Base-by-base conservation (phyloP, 2,329 filamentous ascomycete genomes). In the Fusarium clavum region DNA sequence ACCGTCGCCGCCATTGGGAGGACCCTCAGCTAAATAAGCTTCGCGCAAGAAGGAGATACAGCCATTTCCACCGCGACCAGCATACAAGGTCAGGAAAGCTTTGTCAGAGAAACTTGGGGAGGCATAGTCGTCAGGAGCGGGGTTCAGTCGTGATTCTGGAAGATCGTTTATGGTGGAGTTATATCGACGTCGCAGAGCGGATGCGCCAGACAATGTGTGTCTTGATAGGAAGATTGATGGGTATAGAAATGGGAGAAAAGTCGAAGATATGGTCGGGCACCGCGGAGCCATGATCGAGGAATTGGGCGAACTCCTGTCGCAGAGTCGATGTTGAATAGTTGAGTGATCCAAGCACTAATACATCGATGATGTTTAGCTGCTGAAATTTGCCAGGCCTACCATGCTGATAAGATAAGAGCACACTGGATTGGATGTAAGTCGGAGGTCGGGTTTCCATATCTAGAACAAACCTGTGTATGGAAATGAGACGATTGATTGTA, bases 1-100 rank as follows among this genome's bases (percentile, higher is more conserved):
- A 44, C 96, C 96, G 77, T 99, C 94, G 64, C 96, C 96, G 51
- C 96, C 96, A 79, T 99, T 98, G 12, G 96, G 89, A 13, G 96
- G 96, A 0, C 96, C 96, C 70, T 97, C 91, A 46, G 91, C 88
- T 30, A 98, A 86, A 80, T 92, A 98, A 69, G 95, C 95, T 76
- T 99, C 96, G 22, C 95, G 91, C 45, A 97, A 83, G 78, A 98
- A 99, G 1, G 96, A 96, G 53, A 98, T 93, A 77, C 96, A 99
- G 69, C 96, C 96, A 77, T 96, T 91, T 11, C 96, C 96, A 27
- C 96, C 96, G 4, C 85, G 82, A 11, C 96, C 96, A 20, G 94
- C 92, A 73, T 92, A 87, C 5, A 98, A 81, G 0, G 88, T 92
- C 29, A 98, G 81, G 10, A 88, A 88, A 58, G 94, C 94, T 78